These are phyloP conservation scores for Chaetomiaceae sp. DNA, from an alignment of 2,329 filamentous ascomycete genomes.

Conservation along the genomic window DNA sequence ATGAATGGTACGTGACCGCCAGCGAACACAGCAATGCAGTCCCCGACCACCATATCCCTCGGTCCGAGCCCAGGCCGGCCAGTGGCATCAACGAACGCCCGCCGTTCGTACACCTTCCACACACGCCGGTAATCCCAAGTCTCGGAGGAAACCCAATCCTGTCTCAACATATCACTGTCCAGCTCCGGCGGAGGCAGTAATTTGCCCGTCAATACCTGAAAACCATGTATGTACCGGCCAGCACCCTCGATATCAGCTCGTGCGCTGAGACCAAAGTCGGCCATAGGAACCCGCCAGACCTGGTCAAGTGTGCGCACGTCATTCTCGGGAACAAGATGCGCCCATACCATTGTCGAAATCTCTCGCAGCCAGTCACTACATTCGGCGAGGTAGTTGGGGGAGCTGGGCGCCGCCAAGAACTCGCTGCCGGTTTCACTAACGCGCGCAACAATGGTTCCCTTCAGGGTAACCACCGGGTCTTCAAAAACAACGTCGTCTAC, in stretches of 20 bases:
- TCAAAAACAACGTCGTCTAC: neutral
- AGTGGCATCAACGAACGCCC: neutral
- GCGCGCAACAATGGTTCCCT: neutral
- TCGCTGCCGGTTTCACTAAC: neutral
- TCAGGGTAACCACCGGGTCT: neutral
- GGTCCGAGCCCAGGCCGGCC: slow-evolving; percentile 3
- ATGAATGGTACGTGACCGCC: slow-evolving; percentile 9
- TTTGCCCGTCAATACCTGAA: slow-evolving; percentile 1
- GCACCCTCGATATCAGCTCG: neutral
- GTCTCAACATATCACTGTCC: neutral
- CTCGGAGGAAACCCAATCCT: neutral
- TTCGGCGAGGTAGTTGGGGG: neutral
- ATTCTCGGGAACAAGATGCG: neutral
- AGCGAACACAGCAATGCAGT: slow-evolving; percentile 1
- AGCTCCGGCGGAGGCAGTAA: neutral
- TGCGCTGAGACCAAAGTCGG: neutral
- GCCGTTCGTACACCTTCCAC: neutral
- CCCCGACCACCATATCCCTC: neutral
- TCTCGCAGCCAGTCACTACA: slow-evolving; percentile 3
- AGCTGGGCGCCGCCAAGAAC: neutral
- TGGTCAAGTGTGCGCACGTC: too few species aligned
- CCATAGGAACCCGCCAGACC: slow-evolving; percentile 4
- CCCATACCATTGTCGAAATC: neutral
- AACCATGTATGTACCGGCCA: neutral
- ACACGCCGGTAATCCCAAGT: slow-evolving; percentile 9